A percentile compares a stretch with the other conserved stretches of the same genome.
Evolutionary conservation across 441 rosid species (phyloP).

Genomic region (Pelargonium citronellum): DNA sequence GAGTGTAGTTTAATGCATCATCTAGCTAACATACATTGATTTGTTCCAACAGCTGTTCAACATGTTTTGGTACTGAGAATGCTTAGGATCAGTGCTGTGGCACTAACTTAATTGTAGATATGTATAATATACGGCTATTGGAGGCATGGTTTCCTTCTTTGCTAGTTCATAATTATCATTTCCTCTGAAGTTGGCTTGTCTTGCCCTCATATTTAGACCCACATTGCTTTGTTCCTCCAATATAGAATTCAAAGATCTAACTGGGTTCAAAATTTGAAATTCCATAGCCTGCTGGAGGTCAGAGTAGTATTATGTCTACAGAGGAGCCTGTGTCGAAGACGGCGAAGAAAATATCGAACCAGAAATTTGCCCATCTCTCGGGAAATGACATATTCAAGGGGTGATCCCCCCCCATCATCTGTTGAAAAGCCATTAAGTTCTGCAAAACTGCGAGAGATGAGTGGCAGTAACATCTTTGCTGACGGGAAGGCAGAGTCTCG

Average conservation of each 20-base stretch:
- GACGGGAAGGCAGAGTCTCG: slow-evolving; percentile 86
- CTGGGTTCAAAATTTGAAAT: slow-evolving; percentile 10
- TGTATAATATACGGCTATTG: background rate
- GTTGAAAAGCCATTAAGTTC: slow-evolving; percentile 59
- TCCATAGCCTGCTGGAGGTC: slow-evolving; percentile 84
- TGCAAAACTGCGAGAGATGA: slow-evolving; percentile 80
- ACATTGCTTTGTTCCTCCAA: background rate
- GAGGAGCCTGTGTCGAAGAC: slow-evolving; percentile 58
- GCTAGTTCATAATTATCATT: background rate
- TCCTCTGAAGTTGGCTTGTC: no score
- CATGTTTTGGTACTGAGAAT: background rate
- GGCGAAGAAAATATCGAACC: slow-evolving; percentile 74
- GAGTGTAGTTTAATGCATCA: background rate
- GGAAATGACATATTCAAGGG: slow-evolving; percentile 83
- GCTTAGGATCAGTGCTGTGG: background rate
- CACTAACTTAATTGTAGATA: background rate
- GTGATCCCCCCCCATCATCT: slow-evolving; percentile 50
- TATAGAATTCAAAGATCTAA: background rate
- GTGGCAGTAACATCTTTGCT: slow-evolving; percentile 78
- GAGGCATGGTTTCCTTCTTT: background rate
- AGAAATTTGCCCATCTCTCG: slow-evolving; percentile 73
- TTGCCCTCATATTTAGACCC: no score
- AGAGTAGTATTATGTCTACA: slow-evolving; percentile 59
- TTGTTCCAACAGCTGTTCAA: background rate
- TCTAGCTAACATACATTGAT: no score